These are phyloP conservation scores for Plantago ovata DNA, from an alignment of 257 asterid genomes.

Conservation along the genomic window DNA sequence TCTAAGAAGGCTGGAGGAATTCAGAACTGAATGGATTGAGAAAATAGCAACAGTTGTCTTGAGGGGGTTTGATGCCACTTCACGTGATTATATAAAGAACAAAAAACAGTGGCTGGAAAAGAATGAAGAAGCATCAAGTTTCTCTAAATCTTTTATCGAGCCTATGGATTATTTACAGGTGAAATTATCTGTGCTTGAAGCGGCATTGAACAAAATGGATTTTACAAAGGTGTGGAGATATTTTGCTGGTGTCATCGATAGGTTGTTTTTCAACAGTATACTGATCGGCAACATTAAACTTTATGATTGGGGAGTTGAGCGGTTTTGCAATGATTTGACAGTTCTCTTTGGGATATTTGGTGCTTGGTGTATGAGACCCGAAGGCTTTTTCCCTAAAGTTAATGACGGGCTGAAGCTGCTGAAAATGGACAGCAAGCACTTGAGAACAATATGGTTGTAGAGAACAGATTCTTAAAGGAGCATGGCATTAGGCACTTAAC, in stretches of 20 bases:
- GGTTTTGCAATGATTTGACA: slow-evolving; percentile 62
- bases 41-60: slow-evolving; percentile 76
- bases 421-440: slow-evolving; percentile 43
- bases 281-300: slow-evolving; percentile 59
- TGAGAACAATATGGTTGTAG: slow-evolving; percentile 48
- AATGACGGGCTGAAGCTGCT: slow-evolving; percentile 73
- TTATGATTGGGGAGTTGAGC: slow-evolving; percentile 61
- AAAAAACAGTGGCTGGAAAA: slow-evolving; percentile 89
- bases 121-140: slow-evolving; percentile 49
- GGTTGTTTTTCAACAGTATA: slow-evolving; percentile 46
- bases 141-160: slow-evolving; percentile 57
- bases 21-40: slow-evolving; percentile 75
- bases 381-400: slow-evolving; percentile 86
- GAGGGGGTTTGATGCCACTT: slow-evolving; percentile 75
- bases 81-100: slow-evolving; percentile 79
- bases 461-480: slow-evolving; percentile 71
- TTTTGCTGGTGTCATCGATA: slow-evolving; percentile 70
- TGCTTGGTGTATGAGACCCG: slow-evolving; percentile 83
- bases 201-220: slow-evolving; percentile 55
- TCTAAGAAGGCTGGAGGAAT: slow-evolving; percentile 48
- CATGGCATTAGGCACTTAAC: slow-evolving; percentile 65
- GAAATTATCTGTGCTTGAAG: slow-evolving; percentile 60
- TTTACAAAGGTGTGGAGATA: slow-evolving; percentile 82
- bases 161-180: slow-evolving; percentile 84
- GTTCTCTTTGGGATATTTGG: slow-evolving; percentile 64